Base-by-base conservation (phyloP, 2,329 filamentous ascomycete genomes). In the Drechslerella stenobrocha region DNA sequence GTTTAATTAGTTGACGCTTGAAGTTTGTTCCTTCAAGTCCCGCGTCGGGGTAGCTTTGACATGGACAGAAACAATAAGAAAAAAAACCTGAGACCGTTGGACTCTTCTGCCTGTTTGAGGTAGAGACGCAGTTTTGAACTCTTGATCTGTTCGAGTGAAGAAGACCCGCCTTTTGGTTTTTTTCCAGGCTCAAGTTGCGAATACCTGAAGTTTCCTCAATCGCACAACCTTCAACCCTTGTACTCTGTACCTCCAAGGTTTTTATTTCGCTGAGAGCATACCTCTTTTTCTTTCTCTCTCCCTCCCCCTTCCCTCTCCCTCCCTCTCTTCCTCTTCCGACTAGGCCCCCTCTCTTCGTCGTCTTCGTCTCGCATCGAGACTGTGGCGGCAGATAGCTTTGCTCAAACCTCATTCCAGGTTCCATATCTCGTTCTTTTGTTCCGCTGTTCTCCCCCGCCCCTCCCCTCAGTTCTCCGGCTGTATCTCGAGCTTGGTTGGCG, bases 31-130 rank as follows among this genome's bases (percentile, higher is more conserved):
- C 42, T 51, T 50, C 61, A 42, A 50, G 48, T 59, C 61, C 61
- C 61, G 61, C 28, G 52, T 66, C 56, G 47, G 53, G 63, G 63
- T 67, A 67, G 63, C 37, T 51, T 30, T 23, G 42, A 37, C 53
- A 55, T 42, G 8, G 7, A 18, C 37, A 18, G 22, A 18, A 18
- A 7, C n/a, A 42, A 18, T 7, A 20, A 42, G 28, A 47, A 35
- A 55, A 60, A 56, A 42, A 66, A 60, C 28, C 55, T 67, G 63
- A 67, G 63, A 67, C 63, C 34, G 52, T 60, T 30, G 37, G 52
- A 60, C 55, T 51, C 48, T 47, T 67, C 63, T 67, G 55, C 55
- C 63, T 67, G 63, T 60, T 67, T 67, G 63, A 67, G 63, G 55
- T 55, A 60, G 53, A 67, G 55, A 51, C 30, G 45, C 22, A 26